Evolutionary conservation across 2,329 filamentous ascomycete genomes (phyloP), one percentile per base, ranked within the genome.

Genomic region (Phoma sp.): DNA sequence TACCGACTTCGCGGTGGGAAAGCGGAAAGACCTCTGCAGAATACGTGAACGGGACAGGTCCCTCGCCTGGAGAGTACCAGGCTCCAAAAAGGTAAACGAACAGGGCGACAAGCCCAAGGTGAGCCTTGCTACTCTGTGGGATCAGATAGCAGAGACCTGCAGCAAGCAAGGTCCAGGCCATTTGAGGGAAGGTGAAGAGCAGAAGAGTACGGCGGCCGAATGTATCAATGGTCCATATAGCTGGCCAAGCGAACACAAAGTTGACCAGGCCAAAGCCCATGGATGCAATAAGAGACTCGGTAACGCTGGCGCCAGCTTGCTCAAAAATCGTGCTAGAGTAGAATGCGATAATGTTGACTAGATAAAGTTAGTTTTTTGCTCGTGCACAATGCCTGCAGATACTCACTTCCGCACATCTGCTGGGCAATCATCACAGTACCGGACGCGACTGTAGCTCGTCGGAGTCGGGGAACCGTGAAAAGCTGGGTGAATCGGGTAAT

Each of bases 341-440:
- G 53, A 82, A 82, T 0, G 79, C 74, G 51, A 82, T 80, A 52
- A 72, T 76, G 62, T 75, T 77, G 59, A 76, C 58, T 65, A n/a
- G 4, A n/a, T 2, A 1, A n/a, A 12, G 39, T 61, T 41, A 55
- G 46, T n/a, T 4, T 4, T 15, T 31, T 7, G 7, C n/a, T 10
- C 37, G 17, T 15, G 17, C 15, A 19, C 12, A 24, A 2, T 13
- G 15, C n/a, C 15, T 17, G 5, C 8, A 15, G 15, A 3, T 21
- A 45, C 60, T 29, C 47, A 62, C 58, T 63, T 31, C 84, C 84
- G 55, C 82, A 84, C 75, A 86, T 80, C 66, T 86, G 84, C 69
- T 87, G 84, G 0, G 78, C 76, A 63, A 85, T 85, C 90, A 95
- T 95, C 63, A 94, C 90, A 1, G 85, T 85, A 62, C 86, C 89